A percentile compares a stretch with the other conserved stretches of the same genome.
These are phyloP conservation scores for Metschnikowia amazonensis DNA, from an alignment of 805 yeast species.

Conservation along the genomic window DNA sequence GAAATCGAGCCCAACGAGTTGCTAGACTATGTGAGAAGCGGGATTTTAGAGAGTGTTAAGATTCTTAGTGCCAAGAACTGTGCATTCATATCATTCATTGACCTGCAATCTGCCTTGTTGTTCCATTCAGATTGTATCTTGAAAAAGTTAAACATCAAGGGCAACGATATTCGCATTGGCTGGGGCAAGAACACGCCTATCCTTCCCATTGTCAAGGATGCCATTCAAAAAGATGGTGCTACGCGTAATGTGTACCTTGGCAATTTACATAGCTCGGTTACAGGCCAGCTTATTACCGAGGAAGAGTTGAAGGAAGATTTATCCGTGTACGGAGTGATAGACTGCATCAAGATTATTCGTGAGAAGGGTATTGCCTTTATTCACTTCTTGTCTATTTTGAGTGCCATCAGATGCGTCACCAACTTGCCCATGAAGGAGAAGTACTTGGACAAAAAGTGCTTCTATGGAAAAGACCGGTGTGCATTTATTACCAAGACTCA, in stretches of 20 bases:
- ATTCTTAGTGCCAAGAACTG: slow-evolving; percentile 82
- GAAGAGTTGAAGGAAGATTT: slow-evolving; percentile 65
- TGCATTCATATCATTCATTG: slow-evolving; percentile 86
- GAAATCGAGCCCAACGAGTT: slow-evolving; percentile 76
- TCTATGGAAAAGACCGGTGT: slow-evolving; percentile 91
- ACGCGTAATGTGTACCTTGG: slow-evolving; percentile 93
- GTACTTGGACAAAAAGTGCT: slow-evolving; percentile 74
- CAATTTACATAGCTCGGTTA: slow-evolving; percentile 58
- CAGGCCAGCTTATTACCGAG: slow-evolving; percentile 49
- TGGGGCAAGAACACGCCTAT: slow-evolving; percentile 87
- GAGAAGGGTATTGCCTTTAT: slow-evolving; percentile 87
- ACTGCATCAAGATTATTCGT: slow-evolving; percentile 71
- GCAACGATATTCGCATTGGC: slow-evolving; percentile 80
- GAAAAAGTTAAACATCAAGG: slow-evolving; percentile 74
- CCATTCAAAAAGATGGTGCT: slow-evolving; percentile 82
- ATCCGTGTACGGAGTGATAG: slow-evolving; percentile 74
- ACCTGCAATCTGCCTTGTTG: slow-evolving; percentile 80
- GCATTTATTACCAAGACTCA: slow-evolving; percentile 93
- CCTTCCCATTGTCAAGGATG: slow-evolving; percentile 67
- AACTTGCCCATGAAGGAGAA: slow-evolving; percentile 62
- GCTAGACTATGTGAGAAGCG: slow-evolving; percentile 86
- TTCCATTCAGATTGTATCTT: slow-evolving; percentile 92
- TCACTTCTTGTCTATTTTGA: slow-evolving; percentile 79
- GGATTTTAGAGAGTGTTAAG: slow-evolving; percentile 75
- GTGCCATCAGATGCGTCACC: slow-evolving; percentile 84